Base-by-base conservation (phyloP, 306 rosid species). In the Dalbergia cochinchinensis region DNA sequence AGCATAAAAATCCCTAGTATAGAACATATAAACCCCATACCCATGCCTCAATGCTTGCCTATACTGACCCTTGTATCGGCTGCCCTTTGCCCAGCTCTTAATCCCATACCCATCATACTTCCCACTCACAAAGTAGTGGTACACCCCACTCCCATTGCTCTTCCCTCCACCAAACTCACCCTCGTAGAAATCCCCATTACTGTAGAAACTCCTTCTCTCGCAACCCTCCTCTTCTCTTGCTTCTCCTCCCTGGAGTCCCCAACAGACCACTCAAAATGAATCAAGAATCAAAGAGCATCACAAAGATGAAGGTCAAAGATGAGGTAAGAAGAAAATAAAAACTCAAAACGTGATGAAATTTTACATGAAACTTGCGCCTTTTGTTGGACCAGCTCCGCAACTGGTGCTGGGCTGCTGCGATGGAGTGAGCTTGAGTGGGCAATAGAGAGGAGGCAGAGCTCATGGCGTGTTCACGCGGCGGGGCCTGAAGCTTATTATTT, bases 111-210 rank as follows among this genome's bases (percentile, higher is more conserved):
- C 99, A 67, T 96, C 98, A 37, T 96, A 96, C 20, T 94, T 87
- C 1, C 99, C 98, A 34, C 88, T 91, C 11, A 89, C 98, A 10
- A 96, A 88, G 83, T 91, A 96, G 76, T 93, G 89, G 77, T 96
- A 96, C 11, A 96, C 99, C 77, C 99, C 99, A 75, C 98, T 93
- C 22, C 99, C 98, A 58, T 93, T 96, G 22, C 94, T 63, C 71
- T 78, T 86, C 12, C 99, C 99, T 8, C 81, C 86, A 57, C 93
- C 94, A 71, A 96, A 93, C 74, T 96, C 99, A 0, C 99, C 99
- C 82, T 96, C 99, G 77, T 96, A 96, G 78, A 90, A 89, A 72
- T 96, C 98, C 20, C 99, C 99, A 83, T 93, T 96, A 84, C 98
- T 93, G 89, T 93, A 96, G 64, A 93, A 89, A 93, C 98, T 0